Conservation (phyloP, 495 filamentous ascomycete genomes). For the Pseudotulostoma volvatum region DNA sequence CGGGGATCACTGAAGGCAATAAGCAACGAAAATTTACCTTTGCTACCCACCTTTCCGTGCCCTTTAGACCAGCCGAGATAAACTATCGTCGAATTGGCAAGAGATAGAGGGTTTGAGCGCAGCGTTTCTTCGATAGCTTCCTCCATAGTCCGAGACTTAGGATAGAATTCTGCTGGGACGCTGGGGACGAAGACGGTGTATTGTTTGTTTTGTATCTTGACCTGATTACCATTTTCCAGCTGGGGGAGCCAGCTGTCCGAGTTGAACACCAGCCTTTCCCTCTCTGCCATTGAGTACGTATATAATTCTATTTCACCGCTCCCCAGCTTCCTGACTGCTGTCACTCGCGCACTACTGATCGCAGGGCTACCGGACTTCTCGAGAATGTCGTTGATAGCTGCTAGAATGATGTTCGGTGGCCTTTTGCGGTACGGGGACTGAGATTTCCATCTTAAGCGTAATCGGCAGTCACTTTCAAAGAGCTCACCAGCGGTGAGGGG, state of each 20-base stretch:
- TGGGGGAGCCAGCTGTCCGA: neutral
- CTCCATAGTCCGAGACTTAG: neutral
- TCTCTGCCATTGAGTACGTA: neutral
- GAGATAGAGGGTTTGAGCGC: neutral
- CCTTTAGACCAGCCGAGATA: neutral
- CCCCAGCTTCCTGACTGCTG: neutral
- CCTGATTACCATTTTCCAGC: neutral
- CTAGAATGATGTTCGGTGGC: neutral
- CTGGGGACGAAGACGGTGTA: neutral
- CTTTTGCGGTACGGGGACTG: neutral
- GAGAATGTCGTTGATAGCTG: neutral
- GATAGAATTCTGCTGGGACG: neutral
- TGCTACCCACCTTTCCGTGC: neutral
- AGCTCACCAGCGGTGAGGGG: neutral
- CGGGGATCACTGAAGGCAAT: neutral
- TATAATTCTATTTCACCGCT: neutral
- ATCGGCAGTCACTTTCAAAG: neutral
- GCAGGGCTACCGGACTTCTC: neutral
- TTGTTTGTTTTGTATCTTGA: neutral
- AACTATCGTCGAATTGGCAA: neutral
- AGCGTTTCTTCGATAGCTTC: neutral
- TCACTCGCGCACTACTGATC: neutral
- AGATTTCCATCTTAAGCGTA: neutral
- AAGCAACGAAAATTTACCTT: neutral
- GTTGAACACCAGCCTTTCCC: neutral